phyloP scores from a whole-genome alignment of 192 early-diverging fungal species.

The Lunasporangiospora selenospora region DNA sequence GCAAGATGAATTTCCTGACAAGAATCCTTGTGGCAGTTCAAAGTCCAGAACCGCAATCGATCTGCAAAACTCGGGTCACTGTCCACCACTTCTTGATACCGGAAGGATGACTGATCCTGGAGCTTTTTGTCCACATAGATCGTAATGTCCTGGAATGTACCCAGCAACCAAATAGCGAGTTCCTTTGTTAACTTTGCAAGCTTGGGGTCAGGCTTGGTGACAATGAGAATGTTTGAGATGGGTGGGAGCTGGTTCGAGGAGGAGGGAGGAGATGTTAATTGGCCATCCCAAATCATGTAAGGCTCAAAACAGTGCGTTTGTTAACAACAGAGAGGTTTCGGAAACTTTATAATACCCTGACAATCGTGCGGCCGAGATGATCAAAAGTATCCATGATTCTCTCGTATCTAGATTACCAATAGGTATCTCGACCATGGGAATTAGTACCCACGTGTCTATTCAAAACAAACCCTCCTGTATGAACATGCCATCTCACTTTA shows the following conservation, averaged over 20 bases:
- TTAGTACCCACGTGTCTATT: too few relatives aligned
- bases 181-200: constrained; percentile 35
- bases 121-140: constrained; percentile 37
- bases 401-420: constrained; percentile 23
- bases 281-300: too few relatives aligned
- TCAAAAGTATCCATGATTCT: constrained; percentile 38
- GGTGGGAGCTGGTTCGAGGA: constrained; percentile 17
- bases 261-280: not conserved
- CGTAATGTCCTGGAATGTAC: constrained; percentile 21
- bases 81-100: constrained; percentile 18
- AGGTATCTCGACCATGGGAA: too few relatives aligned
- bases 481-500: not conserved
- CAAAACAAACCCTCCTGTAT: not conserved
- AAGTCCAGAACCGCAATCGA: constrained; percentile 26
- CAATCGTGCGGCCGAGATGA: constrained; percentile 20
- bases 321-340: not conserved
- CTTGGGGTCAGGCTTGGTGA: constrained; percentile 47
- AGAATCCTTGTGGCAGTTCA: constrained; percentile 17
- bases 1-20: constrained; percentile 29
- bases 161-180: constrained; percentile 22
- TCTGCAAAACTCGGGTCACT: constrained; percentile 22
- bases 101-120: constrained; percentile 23
- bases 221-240: constrained; percentile 40
- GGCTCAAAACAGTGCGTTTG: not conserved
- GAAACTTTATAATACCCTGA: constrained; percentile 11